phyloP scores from a whole-genome alignment of 2,329 filamentous ascomycete species.

The Dothideomycetes sp. region DNA sequence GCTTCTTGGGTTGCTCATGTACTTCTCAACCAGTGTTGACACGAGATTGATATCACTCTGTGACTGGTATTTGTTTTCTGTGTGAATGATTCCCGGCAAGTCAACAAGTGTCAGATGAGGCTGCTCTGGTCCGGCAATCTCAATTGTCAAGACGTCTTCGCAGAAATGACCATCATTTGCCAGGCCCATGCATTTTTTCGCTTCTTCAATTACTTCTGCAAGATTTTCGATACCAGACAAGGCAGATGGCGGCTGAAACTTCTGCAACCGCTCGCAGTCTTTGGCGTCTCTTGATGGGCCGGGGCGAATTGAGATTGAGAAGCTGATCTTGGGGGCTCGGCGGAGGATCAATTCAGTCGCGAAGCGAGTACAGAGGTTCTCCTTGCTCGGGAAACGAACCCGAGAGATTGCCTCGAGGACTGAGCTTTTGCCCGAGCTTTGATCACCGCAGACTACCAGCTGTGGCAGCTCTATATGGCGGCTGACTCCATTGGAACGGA shows the following conservation, averaged over 20 bases:
- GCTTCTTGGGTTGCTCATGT: slow-evolving; percentile 47
- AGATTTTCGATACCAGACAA: slow-evolving; percentile 29
- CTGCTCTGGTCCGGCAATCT: slow-evolving; percentile 34
- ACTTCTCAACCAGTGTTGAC: slow-evolving; percentile 31
- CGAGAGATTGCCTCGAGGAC: slow-evolving; percentile 53
- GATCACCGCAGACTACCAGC: slow-evolving; percentile 43
- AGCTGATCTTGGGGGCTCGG: no score
- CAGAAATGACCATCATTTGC: slow-evolving; percentile 25
- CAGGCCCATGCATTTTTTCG: slow-evolving; percentile 42
- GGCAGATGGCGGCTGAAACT: not conserved
- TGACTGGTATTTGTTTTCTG: slow-evolving; percentile 20
- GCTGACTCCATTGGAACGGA: slow-evolving; percentile 37
- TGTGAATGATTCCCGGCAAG: slow-evolving; percentile 28
- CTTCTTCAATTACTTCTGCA: slow-evolving; percentile 38
- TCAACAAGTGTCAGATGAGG: slow-evolving; percentile 23
- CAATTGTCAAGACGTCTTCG: slow-evolving; percentile 35
- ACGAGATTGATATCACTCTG: slow-evolving; percentile 23
- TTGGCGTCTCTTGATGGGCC: not conserved
- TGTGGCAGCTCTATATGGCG: slow-evolving; percentile 21
- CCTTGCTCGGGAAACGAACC: slow-evolving; percentile 47
- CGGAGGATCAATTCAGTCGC: slow-evolving; percentile 49
- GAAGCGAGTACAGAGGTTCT: slow-evolving; percentile 48
- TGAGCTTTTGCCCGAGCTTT: slow-evolving; percentile 53
- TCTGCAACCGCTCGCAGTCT: no score
- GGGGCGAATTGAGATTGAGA: slow-evolving; percentile 21